phyloP scores from a whole-genome alignment of 768 basidiomycete species.

The Termitomyces sp. region DNA sequence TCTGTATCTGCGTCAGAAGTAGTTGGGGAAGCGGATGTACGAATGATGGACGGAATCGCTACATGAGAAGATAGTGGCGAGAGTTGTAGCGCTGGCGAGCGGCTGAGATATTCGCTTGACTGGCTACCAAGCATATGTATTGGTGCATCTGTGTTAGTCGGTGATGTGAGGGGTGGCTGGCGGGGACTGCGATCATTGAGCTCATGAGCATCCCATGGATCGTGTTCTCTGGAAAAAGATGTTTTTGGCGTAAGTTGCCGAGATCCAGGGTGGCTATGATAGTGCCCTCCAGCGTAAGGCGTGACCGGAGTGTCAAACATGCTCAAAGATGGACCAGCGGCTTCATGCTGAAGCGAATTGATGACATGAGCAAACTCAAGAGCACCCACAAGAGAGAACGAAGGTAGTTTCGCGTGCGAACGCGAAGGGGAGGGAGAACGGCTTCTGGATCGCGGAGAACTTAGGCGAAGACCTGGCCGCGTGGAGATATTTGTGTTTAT shows the following conservation, averaged over 20 bases:
- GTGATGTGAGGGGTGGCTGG: constrained; percentile 17
- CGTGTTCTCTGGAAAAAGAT: constrained; percentile 26
- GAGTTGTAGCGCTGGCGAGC: constrained; percentile 1
- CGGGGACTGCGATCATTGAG: constrained; percentile 42
- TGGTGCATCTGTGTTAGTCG: constrained; percentile 18
- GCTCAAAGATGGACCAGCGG: constrained; percentile 48
- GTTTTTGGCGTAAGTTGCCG: constrained; percentile 18
- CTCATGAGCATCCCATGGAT: constrained; percentile 47
- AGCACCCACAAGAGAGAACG: constrained; percentile 90
- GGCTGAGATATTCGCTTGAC: constrained; percentile 13
- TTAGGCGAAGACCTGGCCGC: constrained; percentile 24
- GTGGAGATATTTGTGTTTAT: constrained; percentile 2
- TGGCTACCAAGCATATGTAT: constrained; percentile 9
- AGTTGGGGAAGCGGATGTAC: constrained; percentile 48
- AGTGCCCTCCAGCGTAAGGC: constrained; percentile 74
- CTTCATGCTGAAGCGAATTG: constrained; percentile 67
- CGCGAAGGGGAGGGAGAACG: constrained; percentile 38
- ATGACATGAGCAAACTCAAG: constrained; percentile 95
- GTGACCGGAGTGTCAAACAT: constrained; percentile 63
- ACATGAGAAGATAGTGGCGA: constrained; percentile 13
- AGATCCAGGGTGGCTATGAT: constrained; percentile 35
- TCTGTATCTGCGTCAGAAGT: constrained; percentile 34
- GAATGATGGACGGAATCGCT: constrained; percentile 50
- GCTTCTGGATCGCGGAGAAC: constrained; percentile 36
- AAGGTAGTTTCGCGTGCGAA: constrained; percentile 53